Evolutionary conservation across 768 basidiomycete genomes (phyloP), one percentile per base, ranked within the genome.

Genomic region (Boletus vinaceobasis): DNA sequence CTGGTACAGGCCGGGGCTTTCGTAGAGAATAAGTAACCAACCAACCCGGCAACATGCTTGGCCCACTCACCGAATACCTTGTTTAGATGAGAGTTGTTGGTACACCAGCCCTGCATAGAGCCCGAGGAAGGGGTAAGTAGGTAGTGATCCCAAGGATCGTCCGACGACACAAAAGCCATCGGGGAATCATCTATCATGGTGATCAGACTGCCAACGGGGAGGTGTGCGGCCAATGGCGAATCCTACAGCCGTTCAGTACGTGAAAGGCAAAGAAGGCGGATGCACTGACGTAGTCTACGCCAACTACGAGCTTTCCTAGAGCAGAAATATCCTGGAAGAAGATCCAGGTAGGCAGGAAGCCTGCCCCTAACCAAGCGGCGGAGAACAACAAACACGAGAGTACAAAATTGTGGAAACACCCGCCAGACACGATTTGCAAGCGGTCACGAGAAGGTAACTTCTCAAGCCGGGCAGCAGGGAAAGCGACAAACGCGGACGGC

Each of bases 391-490:
- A 29, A 44, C 77, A 65, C 74, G 79, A 87, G 37, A 86, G 74
- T 5, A 84, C 53, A 11, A 91, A 65, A 63, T 93, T 95, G 69
- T 93, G 88, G 59, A 85, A 88, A 17, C 90, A 84, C 3, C 92
- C 92, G 1, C 87, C 83, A 8, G 87, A 77, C 32, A 85, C 75
- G 45, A 94, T 75, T 15, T 86, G 80, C n/a, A 85, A 68, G 21
- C 80, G 80, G 61, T 74, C 38, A 68, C 73, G 32, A 60, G 63
- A 35, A 80, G 70, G n/a, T 55, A 71, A 9, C 19, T 58, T 61
- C 75, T 75, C 42, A 79, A 63, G 40, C 68, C 68, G 7, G 73
- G 59, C 27, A 62, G 68, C 49, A 4, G 88, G 76, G 48, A 93
- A 81, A 0, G 80, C 72, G 15, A 92, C 87, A 55, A 88, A 90